phyloP scores from a whole-genome alignment of 2,329 filamentous ascomycete species.

The Nemania diffusa region DNA sequence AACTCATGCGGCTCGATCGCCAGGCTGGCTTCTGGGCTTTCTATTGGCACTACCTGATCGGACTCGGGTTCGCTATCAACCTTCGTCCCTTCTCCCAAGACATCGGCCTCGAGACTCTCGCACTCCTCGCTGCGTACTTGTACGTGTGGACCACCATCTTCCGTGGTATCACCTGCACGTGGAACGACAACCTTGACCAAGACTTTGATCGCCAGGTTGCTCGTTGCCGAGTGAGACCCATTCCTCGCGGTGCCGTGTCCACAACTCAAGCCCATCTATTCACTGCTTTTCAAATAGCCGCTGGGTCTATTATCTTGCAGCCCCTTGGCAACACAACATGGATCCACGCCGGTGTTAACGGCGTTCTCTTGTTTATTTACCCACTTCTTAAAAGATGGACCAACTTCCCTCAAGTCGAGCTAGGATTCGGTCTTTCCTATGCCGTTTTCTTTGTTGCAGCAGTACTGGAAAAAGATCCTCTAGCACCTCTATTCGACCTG shows the following conservation, averaged over 20 bases:
- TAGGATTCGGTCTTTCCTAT: constrained; percentile 61
- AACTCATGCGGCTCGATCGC: constrained; percentile 61
- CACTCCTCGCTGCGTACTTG: constrained; percentile 1
- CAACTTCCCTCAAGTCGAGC: constrained; percentile 61
- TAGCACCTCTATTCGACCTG: too few relatives aligned
- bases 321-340: neutral
- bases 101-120: neutral
- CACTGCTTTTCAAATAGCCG: constrained; percentile 51
- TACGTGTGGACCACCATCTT: constrained; percentile 55
- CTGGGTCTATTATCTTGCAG: constrained; percentile 43
- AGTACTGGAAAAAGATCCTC: too few relatives aligned
- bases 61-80: constrained; percentile 47
- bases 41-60: constrained; percentile 59
- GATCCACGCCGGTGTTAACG: constrained; percentile 28
- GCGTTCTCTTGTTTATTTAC: constrained; percentile 57
- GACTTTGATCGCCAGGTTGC: constrained; percentile 63
- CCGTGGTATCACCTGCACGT: constrained; percentile 62
- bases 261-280: constrained; percentile 50
- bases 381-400: constrained; percentile 62
- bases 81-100: constrained; percentile 8
- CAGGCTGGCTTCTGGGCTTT: constrained; percentile 62
- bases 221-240: constrained; percentile 60
- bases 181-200: constrained; percentile 66
- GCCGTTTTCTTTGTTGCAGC: too few relatives aligned
- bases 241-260: constrained; percentile 59